Evolutionary conservation across 371 early-diverging fungal genomes (phyloP).

Genomic region (Mortierella sp.): DNA sequence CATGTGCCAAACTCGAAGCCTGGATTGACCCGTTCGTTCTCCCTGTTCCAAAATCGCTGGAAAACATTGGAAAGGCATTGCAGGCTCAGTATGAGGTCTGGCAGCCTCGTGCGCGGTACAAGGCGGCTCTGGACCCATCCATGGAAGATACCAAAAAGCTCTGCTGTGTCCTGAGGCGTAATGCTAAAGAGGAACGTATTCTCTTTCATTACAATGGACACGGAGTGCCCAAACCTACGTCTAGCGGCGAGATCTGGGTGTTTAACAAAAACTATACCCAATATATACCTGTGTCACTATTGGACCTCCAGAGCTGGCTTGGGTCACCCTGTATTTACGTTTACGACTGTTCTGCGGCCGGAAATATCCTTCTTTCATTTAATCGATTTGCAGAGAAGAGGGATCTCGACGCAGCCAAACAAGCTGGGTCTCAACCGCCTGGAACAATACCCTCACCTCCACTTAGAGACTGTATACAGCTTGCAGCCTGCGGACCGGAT

Average conservation of each 20-base stretch:
- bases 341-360: constrained; percentile 96
- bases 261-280: constrained; percentile 98
- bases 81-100: constrained; percentile 93
- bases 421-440: constrained; percentile 40
- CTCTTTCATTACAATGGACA: constrained; percentile 98
- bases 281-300: constrained; percentile 94
- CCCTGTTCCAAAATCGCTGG: constrained; percentile 85
- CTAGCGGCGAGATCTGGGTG: constrained; percentile 98
- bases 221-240: constrained; percentile 96
- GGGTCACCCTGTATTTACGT: constrained; percentile 97
- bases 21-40: constrained; percentile 95
- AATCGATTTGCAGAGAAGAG: constrained; percentile 90
- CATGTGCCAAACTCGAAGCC: constrained; percentile 93
- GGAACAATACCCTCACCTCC: constrained; percentile 60
- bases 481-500: constrained; percentile 91
- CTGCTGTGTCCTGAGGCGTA: constrained; percentile 84
- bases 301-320: constrained; percentile 93
- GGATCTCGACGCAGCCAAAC: constrained; percentile 75
- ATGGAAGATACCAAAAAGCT: constrained; percentile 93
- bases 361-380: constrained; percentile 91
- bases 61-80: constrained; percentile 90
- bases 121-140: constrained; percentile 88
- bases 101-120: constrained; percentile 91
- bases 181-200: constrained; percentile 94
- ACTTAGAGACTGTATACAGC: constrained; percentile 90